These are phyloP conservation scores for Gnomoniopsis sp. DNA, from an alignment of 2,329 filamentous ascomycete species.

Conservation along the genomic window DNA sequence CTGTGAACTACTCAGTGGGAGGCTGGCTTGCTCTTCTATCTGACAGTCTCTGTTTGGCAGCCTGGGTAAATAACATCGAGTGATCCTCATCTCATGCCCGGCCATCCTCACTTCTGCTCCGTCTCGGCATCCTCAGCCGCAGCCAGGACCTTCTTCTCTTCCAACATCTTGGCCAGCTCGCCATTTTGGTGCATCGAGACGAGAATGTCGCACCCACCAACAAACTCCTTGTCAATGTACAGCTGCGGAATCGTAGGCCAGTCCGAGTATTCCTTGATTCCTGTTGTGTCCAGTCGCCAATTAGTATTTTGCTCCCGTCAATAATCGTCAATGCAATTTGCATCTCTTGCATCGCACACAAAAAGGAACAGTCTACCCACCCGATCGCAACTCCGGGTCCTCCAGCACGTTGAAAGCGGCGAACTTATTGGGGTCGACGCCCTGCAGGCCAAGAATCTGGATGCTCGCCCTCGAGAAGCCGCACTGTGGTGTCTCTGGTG, in stretches of 20 bases:
- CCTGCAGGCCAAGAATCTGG: conserved; percentile 91
- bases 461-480: conserved; percentile 91
- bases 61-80: not conserved
- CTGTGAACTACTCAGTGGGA: too few species aligned
- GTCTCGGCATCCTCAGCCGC: conserved; percentile 41
- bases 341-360: not conserved
- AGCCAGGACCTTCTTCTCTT: conserved; percentile 85
- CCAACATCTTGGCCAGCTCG: conserved; percentile 84
- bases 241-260: conserved; percentile 99
- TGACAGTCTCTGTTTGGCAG: not conserved
- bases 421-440: conserved; percentile 92
- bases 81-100: not conserved
- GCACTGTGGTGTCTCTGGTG: conserved; percentile 77
- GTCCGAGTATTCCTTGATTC: conserved; percentile 98
- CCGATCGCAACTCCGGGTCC: conserved; percentile 78
- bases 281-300: conserved; percentile 38
- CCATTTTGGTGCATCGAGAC: conserved; percentile 97
- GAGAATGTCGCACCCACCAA: conserved; percentile 96
- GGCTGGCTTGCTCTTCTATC: too few species aligned
- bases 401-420: conserved; percentile 98
- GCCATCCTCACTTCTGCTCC: conserved; percentile 30
- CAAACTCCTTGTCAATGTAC: conserved; percentile 92
- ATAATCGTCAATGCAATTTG: not conserved
- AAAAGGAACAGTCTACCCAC: conserved; percentile 41
- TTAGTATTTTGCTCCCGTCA: not conserved